Percentiles rank a stretch among this genome's conserved stretches.
phyloP scores from a whole-genome alignment of 2,329 filamentous ascomycete genomes.

The Torrubiellomyces zombiae region DNA sequence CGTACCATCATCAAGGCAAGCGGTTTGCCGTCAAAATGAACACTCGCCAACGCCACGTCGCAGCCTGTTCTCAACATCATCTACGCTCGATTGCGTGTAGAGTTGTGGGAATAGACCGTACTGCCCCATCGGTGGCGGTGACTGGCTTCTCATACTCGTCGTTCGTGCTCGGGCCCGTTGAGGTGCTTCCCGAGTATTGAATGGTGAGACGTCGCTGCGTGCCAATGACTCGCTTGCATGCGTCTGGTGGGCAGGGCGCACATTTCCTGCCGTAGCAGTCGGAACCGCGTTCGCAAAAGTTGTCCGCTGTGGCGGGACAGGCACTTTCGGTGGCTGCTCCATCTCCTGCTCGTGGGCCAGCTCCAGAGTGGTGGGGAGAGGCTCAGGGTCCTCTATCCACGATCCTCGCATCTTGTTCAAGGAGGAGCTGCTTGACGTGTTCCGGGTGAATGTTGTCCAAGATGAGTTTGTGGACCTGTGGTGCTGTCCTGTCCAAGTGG shows the following conservation, averaged over 20 bases:
- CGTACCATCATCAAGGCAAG: too few relatives aligned
- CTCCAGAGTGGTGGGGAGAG: conserved; percentile 12
- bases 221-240: conserved; percentile 21
- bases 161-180: conserved; percentile 27
- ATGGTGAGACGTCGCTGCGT: conserved; percentile 12
- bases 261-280: too few relatives aligned
- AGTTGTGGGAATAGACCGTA: conserved; percentile 30
- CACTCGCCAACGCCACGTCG: too few relatives aligned
- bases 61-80: too few relatives aligned
- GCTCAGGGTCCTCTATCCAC: conserved; percentile 16
- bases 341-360: too few relatives aligned
- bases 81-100: too few relatives aligned
- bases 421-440: conserved; percentile 35
- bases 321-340: too few relatives aligned
- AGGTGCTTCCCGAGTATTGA: too few relatives aligned
- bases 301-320: too few relatives aligned
- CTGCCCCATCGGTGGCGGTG: conserved; percentile 26
- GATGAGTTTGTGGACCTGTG: conserved; percentile 37
- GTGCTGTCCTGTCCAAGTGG: conserved; percentile 30
- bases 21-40: too few relatives aligned
- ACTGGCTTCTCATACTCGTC: conserved; percentile 25
- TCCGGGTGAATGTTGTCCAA: conserved; percentile 34
- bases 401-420: conserved; percentile 17
- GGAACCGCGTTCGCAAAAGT: too few relatives aligned
- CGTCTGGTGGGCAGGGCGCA: too few relatives aligned